Evolutionary conservation across 2,329 filamentous ascomycete genomes (phyloP).

Genomic region (Botrytis byssoidea): DNA sequence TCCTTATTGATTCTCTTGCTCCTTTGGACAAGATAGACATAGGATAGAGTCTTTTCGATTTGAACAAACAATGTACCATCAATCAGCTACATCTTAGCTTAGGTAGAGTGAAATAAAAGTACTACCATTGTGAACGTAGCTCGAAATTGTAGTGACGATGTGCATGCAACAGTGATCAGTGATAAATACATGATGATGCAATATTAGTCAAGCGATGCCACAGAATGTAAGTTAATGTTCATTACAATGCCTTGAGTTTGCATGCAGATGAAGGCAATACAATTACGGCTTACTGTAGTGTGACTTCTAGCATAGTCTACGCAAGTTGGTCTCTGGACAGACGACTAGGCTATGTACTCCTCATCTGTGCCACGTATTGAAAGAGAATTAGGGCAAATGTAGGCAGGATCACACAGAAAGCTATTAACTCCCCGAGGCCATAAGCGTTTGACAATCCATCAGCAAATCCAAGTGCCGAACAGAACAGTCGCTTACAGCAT

Average conservation of each 20-base stretch:
- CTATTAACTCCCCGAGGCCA: background rate
- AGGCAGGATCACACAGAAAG: background rate
- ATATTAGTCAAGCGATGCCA: no score
- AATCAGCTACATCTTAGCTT: slow-evolving; percentile 21
- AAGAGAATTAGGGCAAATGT: background rate
- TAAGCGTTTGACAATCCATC: background rate
- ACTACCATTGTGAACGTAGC: background rate
- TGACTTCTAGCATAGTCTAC: background rate
- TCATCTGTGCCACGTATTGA: background rate
- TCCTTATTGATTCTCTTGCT: slow-evolving; percentile 25
- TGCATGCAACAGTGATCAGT: background rate
- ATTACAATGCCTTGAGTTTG: background rate
- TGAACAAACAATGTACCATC: slow-evolving; percentile 21
- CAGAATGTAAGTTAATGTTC: background rate
- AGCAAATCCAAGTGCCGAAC: background rate
- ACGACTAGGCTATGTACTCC: background rate
- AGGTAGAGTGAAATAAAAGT: slow-evolving; percentile 14
- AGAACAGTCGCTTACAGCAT: background rate
- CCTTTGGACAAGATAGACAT: slow-evolving; percentile 26
- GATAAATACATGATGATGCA: background rate
- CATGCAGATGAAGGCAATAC: background rate
- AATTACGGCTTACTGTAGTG: background rate
- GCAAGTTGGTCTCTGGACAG: background rate
- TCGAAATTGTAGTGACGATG: background rate
- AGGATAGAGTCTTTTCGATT: slow-evolving; percentile 22